phyloP scores from a whole-genome alignment of 2,329 filamentous ascomycete genomes.

The Aspergillus melleus region DNA sequence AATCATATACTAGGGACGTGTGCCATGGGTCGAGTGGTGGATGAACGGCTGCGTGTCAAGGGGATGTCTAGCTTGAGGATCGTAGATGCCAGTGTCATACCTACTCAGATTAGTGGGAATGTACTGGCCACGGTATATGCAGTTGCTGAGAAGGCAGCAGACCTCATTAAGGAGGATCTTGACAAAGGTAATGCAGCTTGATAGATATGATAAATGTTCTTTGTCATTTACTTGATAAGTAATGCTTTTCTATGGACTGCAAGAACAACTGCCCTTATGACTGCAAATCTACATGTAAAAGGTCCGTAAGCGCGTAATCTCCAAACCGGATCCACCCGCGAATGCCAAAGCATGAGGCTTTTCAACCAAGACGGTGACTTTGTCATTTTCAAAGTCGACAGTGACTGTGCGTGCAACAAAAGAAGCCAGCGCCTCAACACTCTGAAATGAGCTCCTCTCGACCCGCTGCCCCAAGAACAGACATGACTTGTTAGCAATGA shows the following conservation, averaged over 20 bases:
- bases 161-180: constrained; percentile 32
- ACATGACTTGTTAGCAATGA: neutral
- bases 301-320: neutral
- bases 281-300: too few relatives aligned
- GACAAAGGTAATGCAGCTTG: neutral
- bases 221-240: too few relatives aligned
- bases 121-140: constrained; percentile 33
- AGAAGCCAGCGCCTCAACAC: neutral
- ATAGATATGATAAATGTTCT: too few relatives aligned
- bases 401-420: neutral
- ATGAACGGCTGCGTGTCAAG: constrained; percentile 28
- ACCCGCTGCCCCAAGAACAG: neutral
- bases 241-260: too few relatives aligned
- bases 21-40: constrained; percentile 33
- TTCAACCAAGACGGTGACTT: neutral
- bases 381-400: neutral
- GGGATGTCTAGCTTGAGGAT: constrained; percentile 29
- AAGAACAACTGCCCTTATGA: too few relatives aligned
- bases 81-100: constrained; percentile 29
- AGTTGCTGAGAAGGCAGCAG: constrained; percentile 35
- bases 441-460: neutral
- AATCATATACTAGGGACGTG: constrained; percentile 27
- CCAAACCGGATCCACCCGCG: neutral
- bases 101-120: constrained; percentile 33
- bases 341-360: neutral